These are phyloP conservation scores for Alternaria postmessia DNA, from an alignment of 2,329 filamentous ascomycete species.

Conservation along the genomic window DNA sequence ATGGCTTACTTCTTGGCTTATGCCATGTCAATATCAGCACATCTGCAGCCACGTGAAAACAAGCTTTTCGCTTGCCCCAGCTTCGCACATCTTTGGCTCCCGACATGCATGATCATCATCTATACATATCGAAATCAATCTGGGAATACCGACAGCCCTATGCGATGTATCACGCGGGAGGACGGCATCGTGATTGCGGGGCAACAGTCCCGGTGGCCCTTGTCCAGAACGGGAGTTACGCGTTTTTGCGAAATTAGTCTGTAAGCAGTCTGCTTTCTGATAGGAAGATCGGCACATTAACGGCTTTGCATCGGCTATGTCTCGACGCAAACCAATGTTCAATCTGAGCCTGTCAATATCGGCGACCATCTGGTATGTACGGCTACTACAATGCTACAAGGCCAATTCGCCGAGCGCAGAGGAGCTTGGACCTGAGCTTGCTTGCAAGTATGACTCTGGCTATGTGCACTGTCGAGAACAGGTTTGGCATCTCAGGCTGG, in stretches of 20 bases:
- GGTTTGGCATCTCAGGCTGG: too few species aligned
- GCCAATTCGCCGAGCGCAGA: too few species aligned
- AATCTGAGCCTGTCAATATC: too few species aligned
- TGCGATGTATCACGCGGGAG: conserved; percentile 2
- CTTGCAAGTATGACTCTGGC: too few species aligned
- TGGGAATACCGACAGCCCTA: conserved; percentile 10
- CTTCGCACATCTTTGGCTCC: background rate
- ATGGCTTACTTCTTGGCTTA: background rate
- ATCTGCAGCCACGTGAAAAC: conserved; percentile 10
- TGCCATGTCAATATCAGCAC: background rate
- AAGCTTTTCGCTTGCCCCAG: conserved; percentile 24
- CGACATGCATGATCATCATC: conserved; percentile 2
- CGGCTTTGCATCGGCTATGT: background rate
- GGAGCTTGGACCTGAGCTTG: too few species aligned
- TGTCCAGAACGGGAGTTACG: background rate
- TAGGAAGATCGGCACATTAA: background rate
- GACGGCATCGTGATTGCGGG: conserved; percentile 1
- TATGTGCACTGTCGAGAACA: too few species aligned
- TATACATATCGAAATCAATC: conserved; percentile 10
- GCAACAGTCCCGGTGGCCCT: background rate
- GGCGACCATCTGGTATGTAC: too few species aligned
- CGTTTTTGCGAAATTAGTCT: background rate
- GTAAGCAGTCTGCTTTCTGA: background rate
- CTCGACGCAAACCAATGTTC: too few species aligned
- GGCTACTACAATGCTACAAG: too few species aligned